phyloP scores from a whole-genome alignment of 2,329 filamentous ascomycete genomes.

The Pseudocercospora crystallina region DNA sequence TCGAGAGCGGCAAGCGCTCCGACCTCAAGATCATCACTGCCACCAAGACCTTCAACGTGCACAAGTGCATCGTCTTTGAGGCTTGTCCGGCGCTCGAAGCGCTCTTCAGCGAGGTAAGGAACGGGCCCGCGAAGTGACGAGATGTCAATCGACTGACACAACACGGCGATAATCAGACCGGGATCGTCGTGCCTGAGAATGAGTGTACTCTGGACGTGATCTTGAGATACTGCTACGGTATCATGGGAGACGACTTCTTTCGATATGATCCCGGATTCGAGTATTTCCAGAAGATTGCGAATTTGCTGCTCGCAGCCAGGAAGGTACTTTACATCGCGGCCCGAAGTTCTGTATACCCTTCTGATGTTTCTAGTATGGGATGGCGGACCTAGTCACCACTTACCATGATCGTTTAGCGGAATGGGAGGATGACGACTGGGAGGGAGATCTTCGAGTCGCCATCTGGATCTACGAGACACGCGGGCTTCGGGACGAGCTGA shows the following conservation, averaged over 20 bases:
- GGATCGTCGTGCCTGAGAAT: constrained; percentile 2
- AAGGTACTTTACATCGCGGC: neutral
- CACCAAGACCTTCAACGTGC: constrained; percentile 6
- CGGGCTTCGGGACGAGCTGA: neutral
- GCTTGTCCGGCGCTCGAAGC: neutral
- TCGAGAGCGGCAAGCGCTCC: constrained; percentile 2
- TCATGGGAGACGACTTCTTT: neutral
- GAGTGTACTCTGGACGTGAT: neutral
- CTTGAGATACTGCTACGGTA: neutral
- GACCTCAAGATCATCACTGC: constrained; percentile 6
- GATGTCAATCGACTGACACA: too few relatives aligned
- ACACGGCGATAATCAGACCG: too few relatives aligned
- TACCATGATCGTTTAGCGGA: neutral
- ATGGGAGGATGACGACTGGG: neutral
- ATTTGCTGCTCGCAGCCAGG: neutral
- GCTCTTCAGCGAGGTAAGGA: neutral
- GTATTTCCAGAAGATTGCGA: neutral
- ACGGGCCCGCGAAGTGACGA: neutral
- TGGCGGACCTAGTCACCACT: neutral
- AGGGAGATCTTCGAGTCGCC: neutral
- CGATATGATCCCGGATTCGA: neutral
- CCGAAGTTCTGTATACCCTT: neutral
- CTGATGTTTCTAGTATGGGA: neutral
- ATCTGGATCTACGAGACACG: neutral
- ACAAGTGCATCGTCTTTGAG: constrained; percentile 8